Percentiles rank a stretch among this genome's conserved stretches.
phyloP scores from a whole-genome alignment of 345 rosid genomes.

The Pistacia integerrima region DNA sequence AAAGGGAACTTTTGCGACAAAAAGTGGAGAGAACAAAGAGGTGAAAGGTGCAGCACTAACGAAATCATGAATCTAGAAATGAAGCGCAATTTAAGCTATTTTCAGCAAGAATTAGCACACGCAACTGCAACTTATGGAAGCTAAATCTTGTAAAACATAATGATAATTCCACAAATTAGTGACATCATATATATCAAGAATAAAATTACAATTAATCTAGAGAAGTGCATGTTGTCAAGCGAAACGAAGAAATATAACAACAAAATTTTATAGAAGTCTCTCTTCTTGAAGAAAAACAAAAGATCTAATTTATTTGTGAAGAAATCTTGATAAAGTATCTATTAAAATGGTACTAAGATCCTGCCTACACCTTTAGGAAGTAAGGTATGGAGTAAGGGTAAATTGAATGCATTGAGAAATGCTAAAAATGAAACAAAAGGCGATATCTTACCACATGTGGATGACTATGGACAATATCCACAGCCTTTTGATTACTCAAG shows the following conservation, averaged over 20 bases:
- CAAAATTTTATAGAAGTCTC: background rate
- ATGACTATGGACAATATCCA: conserved; percentile 79
- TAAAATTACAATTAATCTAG: background rate
- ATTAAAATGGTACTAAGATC: background rate
- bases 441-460: conserved; percentile 68
- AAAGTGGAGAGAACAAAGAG: too few relatives aligned
- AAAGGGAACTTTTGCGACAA: too few relatives aligned
- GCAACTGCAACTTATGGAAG: background rate
- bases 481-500: conserved; percentile 81
- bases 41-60: too few relatives aligned
- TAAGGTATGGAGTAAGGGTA: background rate
- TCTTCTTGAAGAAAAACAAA: background rate
- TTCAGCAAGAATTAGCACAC: background rate
- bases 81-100: background rate
- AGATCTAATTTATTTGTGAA: too few relatives aligned
- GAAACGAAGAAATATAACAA: background rate
- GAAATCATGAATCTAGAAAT: too few relatives aligned
- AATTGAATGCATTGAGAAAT: background rate
- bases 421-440: background rate
- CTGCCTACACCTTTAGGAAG: background rate
- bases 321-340: too few relatives aligned
- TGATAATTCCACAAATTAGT: background rate
- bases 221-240: background rate
- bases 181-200: background rate
- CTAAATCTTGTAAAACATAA: background rate